Percentiles rank a stretch among this genome's conserved stretches.
phyloP scores from a whole-genome alignment of 2,329 filamentous ascomycete species.

The Fusarium sp. region DNA sequence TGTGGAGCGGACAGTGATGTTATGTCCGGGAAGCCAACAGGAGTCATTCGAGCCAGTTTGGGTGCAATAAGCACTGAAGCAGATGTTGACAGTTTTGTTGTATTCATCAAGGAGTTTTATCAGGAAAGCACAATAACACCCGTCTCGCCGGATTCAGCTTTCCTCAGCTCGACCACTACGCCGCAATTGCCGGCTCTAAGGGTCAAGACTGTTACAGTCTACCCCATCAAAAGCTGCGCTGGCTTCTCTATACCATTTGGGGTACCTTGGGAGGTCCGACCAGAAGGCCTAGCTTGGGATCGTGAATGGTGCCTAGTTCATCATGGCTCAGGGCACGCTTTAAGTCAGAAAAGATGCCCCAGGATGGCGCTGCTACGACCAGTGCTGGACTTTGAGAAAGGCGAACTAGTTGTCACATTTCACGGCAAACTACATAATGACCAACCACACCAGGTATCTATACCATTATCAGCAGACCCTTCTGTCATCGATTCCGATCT shows the following conservation, averaged over 20 bases:
- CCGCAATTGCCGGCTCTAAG: conserved; percentile 25
- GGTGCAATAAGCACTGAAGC: conserved; percentile 87
- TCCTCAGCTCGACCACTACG: background rate
- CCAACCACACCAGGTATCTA: conserved; percentile 56
- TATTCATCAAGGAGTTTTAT: conserved; percentile 76
- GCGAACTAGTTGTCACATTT: conserved; percentile 73
- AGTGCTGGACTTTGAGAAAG: conserved; percentile 75
- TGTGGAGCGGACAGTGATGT: conserved; percentile 88
- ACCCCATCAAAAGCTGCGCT: conserved; percentile 94
- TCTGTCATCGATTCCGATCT: conserved; percentile 61
- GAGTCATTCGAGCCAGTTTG: conserved; percentile 85
- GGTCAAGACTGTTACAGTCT: conserved; percentile 78
- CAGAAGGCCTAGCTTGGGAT: conserved; percentile 92
- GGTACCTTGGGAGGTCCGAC: conserved; percentile 78
- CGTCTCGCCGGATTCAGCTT: background rate
- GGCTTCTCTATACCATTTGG: conserved; percentile 77
- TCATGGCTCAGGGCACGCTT: conserved; percentile 81
- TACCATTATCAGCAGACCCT: conserved; percentile 78
- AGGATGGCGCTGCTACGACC: conserved; percentile 88
- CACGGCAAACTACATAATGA: conserved; percentile 49
- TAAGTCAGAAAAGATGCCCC: conserved; percentile 91
- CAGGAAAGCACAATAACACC: conserved; percentile 25
- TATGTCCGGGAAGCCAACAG: conserved; percentile 86
- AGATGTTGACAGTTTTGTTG: conserved; percentile 79
- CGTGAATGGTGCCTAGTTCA: conserved; percentile 97